Evolutionary conservation across 2,329 filamentous ascomycete genomes (phyloP), one percentile per base, ranked within the genome.

Genomic region (Microsporum ferrugineum): DNA sequence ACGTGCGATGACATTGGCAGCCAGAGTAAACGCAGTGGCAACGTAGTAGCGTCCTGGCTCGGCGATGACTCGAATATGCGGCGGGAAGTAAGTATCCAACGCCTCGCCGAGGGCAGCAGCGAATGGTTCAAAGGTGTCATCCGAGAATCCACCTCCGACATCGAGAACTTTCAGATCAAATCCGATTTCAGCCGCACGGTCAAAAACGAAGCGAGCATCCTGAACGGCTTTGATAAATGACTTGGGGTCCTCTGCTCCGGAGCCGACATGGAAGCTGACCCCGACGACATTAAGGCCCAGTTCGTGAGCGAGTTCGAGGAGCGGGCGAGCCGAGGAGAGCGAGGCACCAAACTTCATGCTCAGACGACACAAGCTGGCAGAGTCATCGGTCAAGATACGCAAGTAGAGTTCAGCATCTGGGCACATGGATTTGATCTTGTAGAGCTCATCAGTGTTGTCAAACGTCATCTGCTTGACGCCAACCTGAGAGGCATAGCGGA

Each of bases 381-480:
- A 95, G 74, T 99, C 94, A 72, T 99, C 94, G 63, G 94, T 99
- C 72, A 91, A 81, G 77, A 99, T 99, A 69, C 94, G 91, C 64
- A 99, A 81, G 76, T 88, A 95, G 47, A 99, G 85, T 78, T 96
- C 89, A 33, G 94, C 94, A 56, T 84, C 85, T 1, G 94, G 92
- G 71, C 84, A 96, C 68, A 94, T 84, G 75, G 90, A 88, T 76
- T 95, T 94, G 75, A 95, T 92, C 83, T 99, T 99, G 84, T 92
- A 90, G 59, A 99, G 84, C 81, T 99, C 94, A 74, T 99, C 94
- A 73, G 88, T 85, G 70, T 99, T 99, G 82, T 99, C 94, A 72
- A 99, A 97, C 1, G 94, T 99, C 92, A 99, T 97, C 81, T 96
- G 89, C 79, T 88, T 92, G 73, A 99, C 94, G 67, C 88, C 88